Evolutionary conservation across 2,329 filamentous ascomycete species (phyloP).

Genomic region (Fusarium sarcochroum): DNA sequence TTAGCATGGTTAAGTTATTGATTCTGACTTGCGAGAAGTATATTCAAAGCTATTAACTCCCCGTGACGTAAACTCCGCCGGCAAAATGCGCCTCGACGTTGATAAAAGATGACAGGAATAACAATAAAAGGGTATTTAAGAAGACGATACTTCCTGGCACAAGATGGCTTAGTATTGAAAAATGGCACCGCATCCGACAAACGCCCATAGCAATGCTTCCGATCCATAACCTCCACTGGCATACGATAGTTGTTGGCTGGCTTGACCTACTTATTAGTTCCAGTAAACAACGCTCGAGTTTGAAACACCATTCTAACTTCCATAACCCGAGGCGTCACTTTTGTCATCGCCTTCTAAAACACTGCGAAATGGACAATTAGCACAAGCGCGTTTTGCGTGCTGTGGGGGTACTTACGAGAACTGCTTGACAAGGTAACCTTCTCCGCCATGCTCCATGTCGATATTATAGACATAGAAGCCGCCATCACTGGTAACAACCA

Average conservation of each 20-base stretch:
- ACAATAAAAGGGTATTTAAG: conserved; percentile 22
- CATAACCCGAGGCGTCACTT: conserved; percentile 64
- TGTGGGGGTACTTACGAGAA: conserved; percentile 79
- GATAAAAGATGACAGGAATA: not conserved
- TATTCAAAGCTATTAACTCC: not conserved
- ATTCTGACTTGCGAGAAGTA: not conserved
- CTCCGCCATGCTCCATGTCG: conserved; percentile 93
- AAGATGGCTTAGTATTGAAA: conserved; percentile 2
- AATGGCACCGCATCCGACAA: conserved; percentile 11
- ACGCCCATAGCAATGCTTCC: conserved; percentile 35
- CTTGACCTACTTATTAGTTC: not conserved
- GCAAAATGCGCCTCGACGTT: not conserved
- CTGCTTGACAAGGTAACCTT: conserved; percentile 91
- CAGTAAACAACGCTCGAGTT: not conserved
- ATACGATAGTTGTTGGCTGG: not conserved
- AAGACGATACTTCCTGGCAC: conserved; percentile 11
- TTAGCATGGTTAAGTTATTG: not conserved
- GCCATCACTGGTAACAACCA: conserved; percentile 97
- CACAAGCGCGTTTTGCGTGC: not conserved
- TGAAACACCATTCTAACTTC: conserved; percentile 40
- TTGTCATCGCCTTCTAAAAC: conserved; percentile 70
- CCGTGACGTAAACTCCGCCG: conserved; percentile 5
- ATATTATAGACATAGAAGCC: conserved; percentile 96
- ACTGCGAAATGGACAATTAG: conserved; percentile 50
- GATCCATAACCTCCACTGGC: conserved; percentile 11